A percentile compares a stretch with the other conserved stretches of the same genome.
Evolutionary conservation across 129 eudicot species (phyloP).

Genomic region (Escallonia herrerae): DNA sequence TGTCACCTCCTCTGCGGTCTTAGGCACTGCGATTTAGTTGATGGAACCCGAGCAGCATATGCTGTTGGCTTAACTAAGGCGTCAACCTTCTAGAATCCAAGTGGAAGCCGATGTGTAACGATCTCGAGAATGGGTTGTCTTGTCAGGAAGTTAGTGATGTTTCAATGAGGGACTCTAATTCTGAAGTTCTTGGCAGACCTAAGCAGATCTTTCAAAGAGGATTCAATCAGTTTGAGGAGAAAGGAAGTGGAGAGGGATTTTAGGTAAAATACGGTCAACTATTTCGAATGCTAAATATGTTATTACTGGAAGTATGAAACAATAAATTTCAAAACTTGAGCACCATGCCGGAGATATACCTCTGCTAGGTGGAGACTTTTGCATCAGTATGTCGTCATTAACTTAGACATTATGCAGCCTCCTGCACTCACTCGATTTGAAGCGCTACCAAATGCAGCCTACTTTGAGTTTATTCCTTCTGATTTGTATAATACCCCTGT

Average conservation of each 20-base stretch:
- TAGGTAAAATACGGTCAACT: conserved; percentile 29
- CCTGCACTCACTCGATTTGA: conserved; percentile 19
- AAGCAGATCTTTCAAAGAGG: conserved; percentile 10
- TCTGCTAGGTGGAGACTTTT: conserved; percentile 32
- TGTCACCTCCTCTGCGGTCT: conserved; percentile 43
- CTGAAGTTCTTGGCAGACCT: conserved; percentile 26
- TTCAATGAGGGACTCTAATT: conserved; percentile 25
- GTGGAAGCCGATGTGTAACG: conserved; percentile 26
- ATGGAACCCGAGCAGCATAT: conserved; percentile 27
- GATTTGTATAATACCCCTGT: conserved; percentile 5
- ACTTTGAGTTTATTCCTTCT: conserved; percentile 32
- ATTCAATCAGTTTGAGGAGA: conserved; percentile 24
- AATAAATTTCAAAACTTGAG: conserved; percentile 19
- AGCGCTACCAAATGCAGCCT: conserved; percentile 31
- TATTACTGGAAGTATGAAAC: conserved; percentile 29
- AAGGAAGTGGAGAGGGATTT: conserved; percentile 14
- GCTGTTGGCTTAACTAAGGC: conserved; percentile 34
- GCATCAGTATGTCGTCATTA: conserved; percentile 33
- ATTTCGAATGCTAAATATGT: conserved; percentile 25
- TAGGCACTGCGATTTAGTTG: conserved; percentile 14
- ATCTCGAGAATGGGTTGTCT: conserved; percentile 28
- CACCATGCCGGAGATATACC: conserved; percentile 27
- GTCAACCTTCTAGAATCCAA: conserved; percentile 19
- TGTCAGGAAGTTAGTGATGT: conserved; percentile 18
- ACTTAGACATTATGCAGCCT: conserved; percentile 23